Evolutionary conservation across 1,284 basidiomycete species (phyloP), one percentile per base, ranked within the genome.

Genomic region (Agroathelia rolfsii): DNA sequence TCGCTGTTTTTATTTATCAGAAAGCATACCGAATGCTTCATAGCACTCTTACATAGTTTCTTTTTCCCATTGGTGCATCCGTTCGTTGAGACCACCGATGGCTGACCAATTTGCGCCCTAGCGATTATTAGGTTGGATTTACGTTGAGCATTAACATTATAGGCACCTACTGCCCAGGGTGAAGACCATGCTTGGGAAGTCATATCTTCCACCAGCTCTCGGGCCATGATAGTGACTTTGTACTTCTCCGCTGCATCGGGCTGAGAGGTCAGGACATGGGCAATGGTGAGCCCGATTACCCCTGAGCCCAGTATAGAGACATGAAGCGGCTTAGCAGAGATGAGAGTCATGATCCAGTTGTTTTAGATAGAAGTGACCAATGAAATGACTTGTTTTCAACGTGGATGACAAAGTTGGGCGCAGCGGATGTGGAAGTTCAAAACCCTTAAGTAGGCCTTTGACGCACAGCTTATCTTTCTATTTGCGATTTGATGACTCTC

Each of bases 91-190:
- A 14, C 50, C 47, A 6, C 58, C 62, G 37, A 72, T 69, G 2
- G 75, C 73, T 11, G 68, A 67, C 75, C 76, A 81, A 50, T 77
- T 76, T 22, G 76, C 76, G 13, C 78, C 77, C 66, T 76, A 42
- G 11, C 1, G 22, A 18, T 21, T 21, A 27, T 24, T 18, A 9
- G 19, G 26, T 36, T 20, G 36, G 18, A n/a, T 11, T 27, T 12
- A 22, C 12, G 30, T 11, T 9, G 16, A 34, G 26, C 19, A 18
- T 22, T 27, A 7, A 24, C 3, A 14, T 21, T 32, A 32, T 22
- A 33, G 33, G 10, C 26, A 58, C 71, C 43, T 37, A 75, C 76
- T 23, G 80, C 79, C 71, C 81, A 84, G 1, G 81, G 80, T 38
- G 65, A 70, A 0, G 80, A 70, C 52, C 79, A 83, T 0, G 58